These are phyloP conservation scores for Calcarisporium arbuscula DNA, from an alignment of 2,329 filamentous ascomycete species.

Conservation along the genomic window DNA sequence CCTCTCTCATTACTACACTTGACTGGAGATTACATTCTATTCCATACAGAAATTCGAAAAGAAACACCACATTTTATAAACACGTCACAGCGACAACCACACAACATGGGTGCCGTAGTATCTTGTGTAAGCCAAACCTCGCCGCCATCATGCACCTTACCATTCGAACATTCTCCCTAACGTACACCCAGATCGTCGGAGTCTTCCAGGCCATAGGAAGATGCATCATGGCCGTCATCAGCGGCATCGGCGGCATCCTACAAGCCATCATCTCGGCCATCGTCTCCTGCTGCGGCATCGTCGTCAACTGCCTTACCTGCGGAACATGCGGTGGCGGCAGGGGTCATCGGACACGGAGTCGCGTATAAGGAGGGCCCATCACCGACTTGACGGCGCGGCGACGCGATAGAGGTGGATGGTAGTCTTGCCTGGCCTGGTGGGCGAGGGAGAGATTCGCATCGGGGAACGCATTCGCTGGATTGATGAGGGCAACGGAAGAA, in stretches of 20 bases:
- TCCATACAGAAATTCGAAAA: no score
- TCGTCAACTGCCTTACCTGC: conserved; percentile 60
- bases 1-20: no score
- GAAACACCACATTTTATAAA: no score
- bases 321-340: conserved; percentile 28
- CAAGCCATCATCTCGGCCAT: conserved; percentile 62
- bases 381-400: not conserved
- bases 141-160: not conserved
- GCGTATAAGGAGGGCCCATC: conserved; percentile 17
- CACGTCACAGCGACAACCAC: conserved; percentile 12
- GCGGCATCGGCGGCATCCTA: conserved; percentile 58
- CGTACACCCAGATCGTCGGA: conserved; percentile 43
- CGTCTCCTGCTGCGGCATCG: conserved; percentile 57
- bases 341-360: conserved; percentile 11
- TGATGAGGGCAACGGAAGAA: no score
- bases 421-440: no score
- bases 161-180: conserved; percentile 9
- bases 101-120: conserved; percentile 70
- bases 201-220: conserved; percentile 59
- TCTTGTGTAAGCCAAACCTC: conserved; percentile 62
- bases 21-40: no score
- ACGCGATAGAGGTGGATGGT: no score
- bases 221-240: conserved; percentile 62
- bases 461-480: conserved; percentile 1
- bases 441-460: not conserved